A percentile compares a stretch with the other conserved stretches of the same genome.
phyloP scores from a whole-genome alignment of 495 filamentous ascomycete species.

The Podospora anserina region DNA sequence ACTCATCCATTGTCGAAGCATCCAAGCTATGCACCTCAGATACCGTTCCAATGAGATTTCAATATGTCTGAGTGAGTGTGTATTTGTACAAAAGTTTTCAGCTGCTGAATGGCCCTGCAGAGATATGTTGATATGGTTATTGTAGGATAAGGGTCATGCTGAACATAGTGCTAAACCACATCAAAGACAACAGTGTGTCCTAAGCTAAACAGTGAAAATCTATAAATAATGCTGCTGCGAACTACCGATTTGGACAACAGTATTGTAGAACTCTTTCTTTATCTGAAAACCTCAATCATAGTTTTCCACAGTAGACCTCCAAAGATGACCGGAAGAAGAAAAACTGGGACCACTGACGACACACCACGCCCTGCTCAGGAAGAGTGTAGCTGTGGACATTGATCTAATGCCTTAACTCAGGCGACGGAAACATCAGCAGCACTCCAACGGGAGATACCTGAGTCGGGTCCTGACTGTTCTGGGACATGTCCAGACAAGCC shows the following conservation, averaged over 20 bases:
- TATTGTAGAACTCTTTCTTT: not conserved
- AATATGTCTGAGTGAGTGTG: not conserved
- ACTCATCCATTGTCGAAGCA: not conserved
- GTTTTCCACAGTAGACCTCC: not conserved
- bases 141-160: not conserved
- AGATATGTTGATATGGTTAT: not conserved
- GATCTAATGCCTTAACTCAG: not conserved
- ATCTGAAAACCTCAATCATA: not conserved
- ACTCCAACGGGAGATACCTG: too few species aligned
- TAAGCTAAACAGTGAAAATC: not conserved
- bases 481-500: not conserved
- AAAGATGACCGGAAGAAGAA: not conserved
- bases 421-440: not conserved
- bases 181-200: not conserved
- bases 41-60: not conserved
- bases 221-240: not conserved
- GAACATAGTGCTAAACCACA: not conserved
- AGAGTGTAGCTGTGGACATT: not conserved
- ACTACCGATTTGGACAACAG: not conserved
- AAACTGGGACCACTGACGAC: not conserved
- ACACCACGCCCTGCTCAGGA: not conserved
- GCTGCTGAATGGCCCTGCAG: not conserved
- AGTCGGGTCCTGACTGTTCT: not conserved
- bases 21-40: not conserved
- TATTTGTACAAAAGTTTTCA: not conserved